Conservation (phyloP, 495 filamentous ascomycete species). For the Lentithecium fluviatile region DNA sequence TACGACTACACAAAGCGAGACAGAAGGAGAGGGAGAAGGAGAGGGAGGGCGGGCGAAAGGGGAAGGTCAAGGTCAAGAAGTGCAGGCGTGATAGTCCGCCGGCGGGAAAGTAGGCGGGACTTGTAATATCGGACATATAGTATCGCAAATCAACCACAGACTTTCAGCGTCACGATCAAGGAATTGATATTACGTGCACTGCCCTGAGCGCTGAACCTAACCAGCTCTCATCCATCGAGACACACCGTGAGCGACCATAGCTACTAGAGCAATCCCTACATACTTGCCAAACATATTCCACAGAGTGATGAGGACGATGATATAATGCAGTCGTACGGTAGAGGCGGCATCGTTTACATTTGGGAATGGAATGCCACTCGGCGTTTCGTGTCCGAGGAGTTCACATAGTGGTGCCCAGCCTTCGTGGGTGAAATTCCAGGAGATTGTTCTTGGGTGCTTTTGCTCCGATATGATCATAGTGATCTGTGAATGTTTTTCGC, state of each 20-base stretch:
- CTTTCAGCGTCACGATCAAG: too few relatives aligned
- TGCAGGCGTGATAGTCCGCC: background rate
- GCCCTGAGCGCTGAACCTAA: too few relatives aligned
- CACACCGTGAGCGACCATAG: too few relatives aligned
- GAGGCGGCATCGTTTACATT: conserved; percentile 12
- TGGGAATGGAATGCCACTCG: conserved; percentile 7
- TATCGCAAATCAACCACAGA: too few relatives aligned
- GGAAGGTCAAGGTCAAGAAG: background rate
- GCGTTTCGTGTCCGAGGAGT: conserved; percentile 12
- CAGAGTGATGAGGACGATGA: background rate
- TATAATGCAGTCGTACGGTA: conserved; percentile 11
- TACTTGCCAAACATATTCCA: too few relatives aligned
- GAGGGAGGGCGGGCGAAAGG: background rate
- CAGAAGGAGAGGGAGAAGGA: too few relatives aligned
- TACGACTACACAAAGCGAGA: too few relatives aligned
- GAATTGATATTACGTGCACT: too few relatives aligned
- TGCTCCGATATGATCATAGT: conserved; percentile 8
- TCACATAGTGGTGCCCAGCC: conserved; percentile 21
- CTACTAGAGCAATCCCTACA: too few relatives aligned
- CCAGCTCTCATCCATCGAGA: too few relatives aligned
- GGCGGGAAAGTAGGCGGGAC: too few relatives aligned
- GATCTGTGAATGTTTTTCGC: background rate
- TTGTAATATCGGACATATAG: too few relatives aligned
- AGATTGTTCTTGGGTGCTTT: conserved; percentile 6
- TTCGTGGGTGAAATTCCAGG: conserved; percentile 15